Percentiles rank a stretch among this genome's conserved stretches.
These are phyloP conservation scores for Lactarius deliciosus DNA, from an alignment of 768 basidiomycete genomes.

Conservation along the genomic window DNA sequence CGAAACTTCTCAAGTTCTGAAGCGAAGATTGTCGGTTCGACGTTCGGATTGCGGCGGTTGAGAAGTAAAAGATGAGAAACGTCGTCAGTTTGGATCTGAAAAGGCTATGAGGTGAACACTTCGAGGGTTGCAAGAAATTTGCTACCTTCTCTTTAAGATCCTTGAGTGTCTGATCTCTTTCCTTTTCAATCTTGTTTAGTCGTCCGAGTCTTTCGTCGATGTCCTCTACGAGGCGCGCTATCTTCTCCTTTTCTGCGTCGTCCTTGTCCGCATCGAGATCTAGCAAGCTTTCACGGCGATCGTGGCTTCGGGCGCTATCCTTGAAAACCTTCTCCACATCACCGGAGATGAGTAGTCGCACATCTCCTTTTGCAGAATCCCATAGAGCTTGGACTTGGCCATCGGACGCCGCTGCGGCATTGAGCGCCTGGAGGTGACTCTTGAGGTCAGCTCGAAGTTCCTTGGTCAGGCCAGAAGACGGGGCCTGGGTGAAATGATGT, in stretches of 20 bases:
- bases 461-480: slow-evolving; percentile 72
- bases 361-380: slow-evolving; percentile 65
- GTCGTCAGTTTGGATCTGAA: slow-evolving; percentile 90
- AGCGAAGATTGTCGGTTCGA: slow-evolving; percentile 87
- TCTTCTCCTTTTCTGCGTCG: slow-evolving; percentile 65
- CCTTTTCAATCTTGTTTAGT: slow-evolving; percentile 79
- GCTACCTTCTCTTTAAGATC: slow-evolving; percentile 94
- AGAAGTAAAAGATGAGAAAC: slow-evolving; percentile 92
- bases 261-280: slow-evolving; percentile 76
- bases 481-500: slow-evolving; percentile 83
- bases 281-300: slow-evolving; percentile 48
- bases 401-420: slow-evolving; percentile 78
- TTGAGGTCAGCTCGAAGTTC: slow-evolving; percentile 76
- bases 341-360: slow-evolving; percentile 58
- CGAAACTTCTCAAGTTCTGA: slow-evolving; percentile 94
- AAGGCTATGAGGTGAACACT: slow-evolving; percentile 6
- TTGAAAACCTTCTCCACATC: slow-evolving; percentile 63
- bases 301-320: slow-evolving; percentile 46
- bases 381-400: slow-evolving; percentile 71
- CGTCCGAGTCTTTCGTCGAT: slow-evolving; percentile 78
- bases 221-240: slow-evolving; percentile 63
- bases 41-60: slow-evolving; percentile 79
- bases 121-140: not conserved
- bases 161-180: slow-evolving; percentile 83
- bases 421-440: slow-evolving; percentile 64